A percentile compares a stretch with the other conserved stretches of the same genome.
phyloP scores from a whole-genome alignment of 2,329 filamentous ascomycete species.

The Grosmannia serpens region DNA sequence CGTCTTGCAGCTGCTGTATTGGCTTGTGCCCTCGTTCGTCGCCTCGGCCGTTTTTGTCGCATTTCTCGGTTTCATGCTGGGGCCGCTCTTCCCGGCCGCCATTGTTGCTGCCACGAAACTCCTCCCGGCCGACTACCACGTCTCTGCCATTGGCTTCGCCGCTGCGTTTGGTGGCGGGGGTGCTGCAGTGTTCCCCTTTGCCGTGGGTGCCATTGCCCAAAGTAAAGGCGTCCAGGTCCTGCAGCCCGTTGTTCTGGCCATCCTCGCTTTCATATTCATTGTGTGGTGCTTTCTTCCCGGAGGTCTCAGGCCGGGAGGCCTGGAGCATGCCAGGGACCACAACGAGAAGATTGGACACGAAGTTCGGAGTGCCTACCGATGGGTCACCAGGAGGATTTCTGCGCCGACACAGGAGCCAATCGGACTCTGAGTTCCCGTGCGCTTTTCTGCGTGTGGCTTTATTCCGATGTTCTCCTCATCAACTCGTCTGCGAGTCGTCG shows the following conservation, averaged over 20 bases:
- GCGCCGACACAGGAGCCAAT: background rate
- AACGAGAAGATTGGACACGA: slow-evolving; percentile 24
- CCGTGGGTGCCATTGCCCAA: slow-evolving; percentile 56
- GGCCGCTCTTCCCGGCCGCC: slow-evolving; percentile 65
- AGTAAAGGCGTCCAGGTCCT: slow-evolving; percentile 42
- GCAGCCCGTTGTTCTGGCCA: slow-evolving; percentile 41
- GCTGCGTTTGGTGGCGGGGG: slow-evolving; percentile 67
- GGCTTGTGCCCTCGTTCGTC: slow-evolving; percentile 68
- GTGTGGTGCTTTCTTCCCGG: slow-evolving; percentile 33
- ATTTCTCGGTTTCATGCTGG: slow-evolving; percentile 68
- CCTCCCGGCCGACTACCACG: slow-evolving; percentile 61
- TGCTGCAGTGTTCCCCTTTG: slow-evolving; percentile 54
- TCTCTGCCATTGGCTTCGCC: slow-evolving; percentile 70
- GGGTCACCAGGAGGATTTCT: slow-evolving; percentile 2
- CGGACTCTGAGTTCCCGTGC: background rate
- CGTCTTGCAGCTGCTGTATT: slow-evolving; percentile 60
- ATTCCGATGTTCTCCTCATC: slow-evolving; percentile 11
- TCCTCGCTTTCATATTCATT: slow-evolving; percentile 31
- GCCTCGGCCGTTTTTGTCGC: slow-evolving; percentile 61
- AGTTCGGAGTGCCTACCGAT: slow-evolving; percentile 12
- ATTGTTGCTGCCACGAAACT: slow-evolving; percentile 65
- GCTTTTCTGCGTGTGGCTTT: background rate
- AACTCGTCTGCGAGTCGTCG: slow-evolving; percentile 61
- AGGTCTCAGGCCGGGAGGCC: slow-evolving; percentile 19
- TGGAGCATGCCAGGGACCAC: slow-evolving; percentile 27